These are phyloP conservation scores for Ampelomyces quisqualis DNA, from an alignment of 2,329 filamentous ascomycete genomes.

Conservation along the genomic window DNA sequence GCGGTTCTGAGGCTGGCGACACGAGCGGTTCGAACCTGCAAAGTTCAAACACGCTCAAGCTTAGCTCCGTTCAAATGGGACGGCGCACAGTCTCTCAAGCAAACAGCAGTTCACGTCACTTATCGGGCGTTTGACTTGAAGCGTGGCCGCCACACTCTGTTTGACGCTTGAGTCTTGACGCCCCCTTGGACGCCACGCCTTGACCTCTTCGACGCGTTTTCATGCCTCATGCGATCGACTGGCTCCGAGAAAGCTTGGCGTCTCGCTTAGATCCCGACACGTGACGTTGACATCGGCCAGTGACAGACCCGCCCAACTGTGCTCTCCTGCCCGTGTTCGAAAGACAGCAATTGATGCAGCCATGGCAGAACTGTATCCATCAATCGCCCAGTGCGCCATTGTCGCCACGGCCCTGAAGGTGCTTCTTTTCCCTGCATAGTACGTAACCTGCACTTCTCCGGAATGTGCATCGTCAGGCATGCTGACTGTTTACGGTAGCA, in stretches of 20 bases:
- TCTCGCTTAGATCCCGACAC: constrained; percentile 13
- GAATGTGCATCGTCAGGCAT: constrained; percentile 5
- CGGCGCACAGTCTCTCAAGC: too few species aligned
- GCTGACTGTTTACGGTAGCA: constrained; percentile 58
- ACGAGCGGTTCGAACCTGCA: too few species aligned
- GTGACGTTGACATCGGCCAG: constrained; percentile 18
- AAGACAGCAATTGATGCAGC: constrained; percentile 23
- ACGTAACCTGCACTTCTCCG: constrained; percentile 48
- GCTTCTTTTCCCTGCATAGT: constrained; percentile 93
- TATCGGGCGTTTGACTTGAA: too few species aligned
- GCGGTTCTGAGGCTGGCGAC: background rate
- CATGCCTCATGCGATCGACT: too few species aligned
- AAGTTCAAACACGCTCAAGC: too few species aligned
- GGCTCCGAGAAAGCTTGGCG: too few species aligned
- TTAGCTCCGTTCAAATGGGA: too few species aligned
- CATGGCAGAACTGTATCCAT: constrained; percentile 82
- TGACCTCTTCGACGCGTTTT: too few species aligned
- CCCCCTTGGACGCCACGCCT: too few species aligned
- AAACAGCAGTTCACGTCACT: too few species aligned
- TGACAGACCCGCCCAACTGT: constrained; percentile 14
- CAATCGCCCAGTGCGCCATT: constrained; percentile 83
- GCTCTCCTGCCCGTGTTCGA: constrained; percentile 22
- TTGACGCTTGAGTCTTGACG: background rate
- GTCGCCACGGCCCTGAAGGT: constrained; percentile 87
- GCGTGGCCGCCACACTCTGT: background rate